phyloP scores from a whole-genome alignment of 169 alveolate species.

The Eimeria necatrix region DNA sequence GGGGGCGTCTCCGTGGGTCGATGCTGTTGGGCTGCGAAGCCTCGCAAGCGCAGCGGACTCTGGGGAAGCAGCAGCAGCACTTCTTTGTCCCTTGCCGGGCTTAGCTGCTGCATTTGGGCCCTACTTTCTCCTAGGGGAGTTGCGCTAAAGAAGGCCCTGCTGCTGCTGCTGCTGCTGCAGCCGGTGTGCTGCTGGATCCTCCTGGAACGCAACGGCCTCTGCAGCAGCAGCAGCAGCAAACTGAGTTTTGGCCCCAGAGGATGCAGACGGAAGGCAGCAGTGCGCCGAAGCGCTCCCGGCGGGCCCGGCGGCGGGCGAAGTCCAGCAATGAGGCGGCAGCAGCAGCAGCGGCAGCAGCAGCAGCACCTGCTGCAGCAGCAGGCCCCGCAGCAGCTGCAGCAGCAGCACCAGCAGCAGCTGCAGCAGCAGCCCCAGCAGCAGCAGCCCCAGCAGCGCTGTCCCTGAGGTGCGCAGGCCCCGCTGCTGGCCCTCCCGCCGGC shows the following conservation, averaged over 20 bases:
- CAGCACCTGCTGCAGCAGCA: not conserved
- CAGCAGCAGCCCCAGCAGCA: not conserved
- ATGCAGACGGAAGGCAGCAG: too few relatives aligned
- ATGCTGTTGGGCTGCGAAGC: too few relatives aligned
- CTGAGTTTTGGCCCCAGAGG: not conserved
- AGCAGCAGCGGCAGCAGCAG: conserved; percentile 53
- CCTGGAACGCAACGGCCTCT: not conserved
- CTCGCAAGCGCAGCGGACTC: too few relatives aligned
- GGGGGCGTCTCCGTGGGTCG: too few relatives aligned
- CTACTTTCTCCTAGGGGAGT: too few relatives aligned
- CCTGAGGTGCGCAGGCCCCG: too few relatives aligned
- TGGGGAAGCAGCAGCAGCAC: too few relatives aligned
- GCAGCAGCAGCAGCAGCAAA: not conserved
- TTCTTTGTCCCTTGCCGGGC: too few relatives aligned
- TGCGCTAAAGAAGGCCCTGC: too few relatives aligned
- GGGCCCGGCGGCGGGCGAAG: conserved; percentile 45
- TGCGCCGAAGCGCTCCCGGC: not conserved
- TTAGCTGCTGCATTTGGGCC: too few relatives aligned
- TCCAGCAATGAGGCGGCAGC: not conserved
- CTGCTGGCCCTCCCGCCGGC: not conserved
- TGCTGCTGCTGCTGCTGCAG: too few relatives aligned
- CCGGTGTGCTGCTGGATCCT: not conserved
- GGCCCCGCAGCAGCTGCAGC: not conserved
- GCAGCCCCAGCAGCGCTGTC: conserved; percentile 31
- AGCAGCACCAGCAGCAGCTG: not conserved